A percentile compares a stretch with the other conserved stretches of the same genome.
These are phyloP conservation scores for Populus ilicifolia DNA, from an alignment of 345 rosid genomes.

Conservation along the genomic window DNA sequence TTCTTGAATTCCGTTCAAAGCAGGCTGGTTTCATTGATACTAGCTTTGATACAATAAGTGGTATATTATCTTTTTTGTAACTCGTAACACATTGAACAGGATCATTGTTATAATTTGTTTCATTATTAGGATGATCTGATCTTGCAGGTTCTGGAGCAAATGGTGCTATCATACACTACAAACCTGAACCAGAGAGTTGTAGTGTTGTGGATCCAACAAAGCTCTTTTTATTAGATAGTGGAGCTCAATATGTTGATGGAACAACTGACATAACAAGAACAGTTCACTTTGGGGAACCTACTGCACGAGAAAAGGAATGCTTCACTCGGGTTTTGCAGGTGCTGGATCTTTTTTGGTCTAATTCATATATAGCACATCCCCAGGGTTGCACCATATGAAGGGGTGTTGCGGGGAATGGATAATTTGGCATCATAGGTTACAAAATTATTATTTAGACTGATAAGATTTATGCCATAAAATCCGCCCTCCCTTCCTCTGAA, in stretches of 20 bases:
- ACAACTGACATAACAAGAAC: conserved; percentile 97
- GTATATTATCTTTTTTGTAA: conserved; percentile 35
- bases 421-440: background rate
- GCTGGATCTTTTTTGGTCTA: conserved; percentile 10
- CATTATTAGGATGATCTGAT: conserved; percentile 9
- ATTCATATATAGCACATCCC: background rate
- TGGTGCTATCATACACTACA: conserved; percentile 94
- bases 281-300: conserved; percentile 82
- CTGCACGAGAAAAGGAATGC: conserved; percentile 77
- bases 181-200: conserved; percentile 77
- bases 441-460: background rate
- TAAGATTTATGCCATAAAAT: background rate
- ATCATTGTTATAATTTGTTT: background rate
- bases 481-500: background rate
- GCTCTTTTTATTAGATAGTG: conserved; percentile 83
- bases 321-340: conserved; percentile 93
- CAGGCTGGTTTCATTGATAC: conserved; percentile 86
- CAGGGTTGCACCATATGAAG: background rate
- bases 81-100: background rate
- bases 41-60: conserved; percentile 94
- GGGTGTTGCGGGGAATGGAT: background rate
- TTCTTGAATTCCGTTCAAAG: conserved; percentile 76
- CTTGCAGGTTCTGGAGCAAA: conserved; percentile 87
- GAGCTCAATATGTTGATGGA: conserved; percentile 94
- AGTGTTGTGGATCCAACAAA: conserved; percentile 69